Base-by-base conservation (phyloP, 768 basidiomycete genomes). In the Sistotremastrum niveocremeum region DNA sequence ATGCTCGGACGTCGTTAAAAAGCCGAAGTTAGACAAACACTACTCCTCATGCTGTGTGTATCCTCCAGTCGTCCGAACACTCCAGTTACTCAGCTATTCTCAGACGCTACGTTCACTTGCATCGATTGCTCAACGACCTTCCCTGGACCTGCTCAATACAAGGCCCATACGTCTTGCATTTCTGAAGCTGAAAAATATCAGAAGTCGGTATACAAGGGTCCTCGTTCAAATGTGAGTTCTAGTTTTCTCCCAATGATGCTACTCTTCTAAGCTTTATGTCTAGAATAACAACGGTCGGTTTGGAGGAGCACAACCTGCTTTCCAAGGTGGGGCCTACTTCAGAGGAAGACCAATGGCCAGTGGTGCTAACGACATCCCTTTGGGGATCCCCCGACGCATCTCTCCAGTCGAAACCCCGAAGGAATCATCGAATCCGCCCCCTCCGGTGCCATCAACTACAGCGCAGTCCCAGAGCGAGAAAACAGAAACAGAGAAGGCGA, bases 131-230 rank as follows among this genome's bases (percentile, higher is more conserved):
- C 78, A n/a, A 82, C 71, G 42, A 83, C 84, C 0, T 95, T 94
- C 64, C 65, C 74, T 29, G 71, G 73, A 5, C 84, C 86, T 3
- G 68, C 69, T 6, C 77, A 89, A 49, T 94, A 79, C 69, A 89
- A 87, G 62, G 66, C 64, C 0, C 85, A 95, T 58, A 91, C 84
- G 7, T 68, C 74, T 32, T 95, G 91, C 60, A 79, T 95, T 39
- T 79, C 73, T 50, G 91, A 95, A 63, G 91, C 86, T 3, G 86
- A 95, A 62, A 95, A 94, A 60, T 94, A 95, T 57, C 77, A 95
- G 66, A 88, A 88, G 62, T 65, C 71, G 43, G 58, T 91, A 47
- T 93, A 90, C 60, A 88, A 84, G 56, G 88, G 85, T 6, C 73
- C 77, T 1, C 20, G 7, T 29, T n/a, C 30, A 7, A 10, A 2